Evolutionary conservation across 208 protist species (phyloP).

Genomic region (Crithidia brevicula): DNA sequence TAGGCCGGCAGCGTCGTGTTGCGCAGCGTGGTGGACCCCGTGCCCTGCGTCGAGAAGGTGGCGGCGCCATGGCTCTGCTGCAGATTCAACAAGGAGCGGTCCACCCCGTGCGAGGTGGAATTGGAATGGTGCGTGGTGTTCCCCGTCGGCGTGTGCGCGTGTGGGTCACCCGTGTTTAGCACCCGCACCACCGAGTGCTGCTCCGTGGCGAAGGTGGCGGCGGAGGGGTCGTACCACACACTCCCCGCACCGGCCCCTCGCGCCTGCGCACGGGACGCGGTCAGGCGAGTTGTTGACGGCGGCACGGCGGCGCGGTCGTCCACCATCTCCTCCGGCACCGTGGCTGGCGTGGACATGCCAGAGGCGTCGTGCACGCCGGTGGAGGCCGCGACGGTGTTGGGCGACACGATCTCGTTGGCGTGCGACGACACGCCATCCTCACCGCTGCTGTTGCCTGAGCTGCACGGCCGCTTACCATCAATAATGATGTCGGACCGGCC

Average conservation of each 20-base stretch:
- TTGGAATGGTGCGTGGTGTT: not conserved
- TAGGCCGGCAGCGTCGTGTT: constrained; percentile 20
- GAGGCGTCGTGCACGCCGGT: not conserved
- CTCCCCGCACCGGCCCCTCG: not conserved
- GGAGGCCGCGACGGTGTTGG: not conserved
- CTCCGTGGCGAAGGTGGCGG: constrained; percentile 5
- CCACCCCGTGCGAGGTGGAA: constrained; percentile 8
- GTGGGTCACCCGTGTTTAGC: constrained; percentile 15
- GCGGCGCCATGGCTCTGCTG: constrained; percentile 16
- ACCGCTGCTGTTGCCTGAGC: constrained; percentile 7
- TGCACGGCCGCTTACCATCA: constrained; percentile 14
- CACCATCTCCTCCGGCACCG: not conserved
- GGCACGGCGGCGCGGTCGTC: constrained; percentile 2
- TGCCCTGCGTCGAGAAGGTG: constrained; percentile 9
- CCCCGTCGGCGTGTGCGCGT: not conserved
- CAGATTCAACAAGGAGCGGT: constrained; percentile 21
- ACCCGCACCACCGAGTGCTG: constrained; percentile 19
- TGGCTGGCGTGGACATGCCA: constrained; percentile 9
- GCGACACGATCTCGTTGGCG: constrained; percentile 9
- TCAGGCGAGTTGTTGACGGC: not conserved
- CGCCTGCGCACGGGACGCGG: not conserved
- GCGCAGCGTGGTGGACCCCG: constrained; percentile 19
- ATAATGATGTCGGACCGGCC: constrained; percentile 13
- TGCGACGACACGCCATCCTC: constrained; percentile 5
- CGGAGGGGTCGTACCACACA: constrained; percentile 28